Evolutionary conservation across 306 rosid species (phyloP), one percentile per base, ranked within the genome.

Genomic region (Rubus idaeus): DNA sequence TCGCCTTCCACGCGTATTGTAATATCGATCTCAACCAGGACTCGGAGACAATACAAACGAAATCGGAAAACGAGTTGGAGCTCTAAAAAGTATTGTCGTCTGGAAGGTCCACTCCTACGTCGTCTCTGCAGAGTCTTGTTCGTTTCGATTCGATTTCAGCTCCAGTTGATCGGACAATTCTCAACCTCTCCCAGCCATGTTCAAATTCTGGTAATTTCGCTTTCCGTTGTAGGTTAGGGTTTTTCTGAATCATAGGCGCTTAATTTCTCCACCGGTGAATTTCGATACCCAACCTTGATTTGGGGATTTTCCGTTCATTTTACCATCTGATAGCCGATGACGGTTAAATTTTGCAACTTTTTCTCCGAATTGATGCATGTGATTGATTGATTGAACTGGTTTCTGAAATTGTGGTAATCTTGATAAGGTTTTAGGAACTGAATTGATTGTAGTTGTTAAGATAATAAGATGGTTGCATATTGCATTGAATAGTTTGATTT

Each of bases 121-220:
- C 44, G 37, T 65, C 61, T 77, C 62, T 10, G 42, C n/a, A 6
- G 51, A 60, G 16, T 50, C 14, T 3, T 49, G 13, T 65, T 11
- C 39, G 26, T 44, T 75, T 79, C 70, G 8, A 71, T 79, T 57
- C 77, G 35, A 3, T 68, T 68, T 62, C 16, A 4, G 40, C 56
- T 26, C 52, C 62, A 47, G 49, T 63, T 65, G 75, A 65, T 78
- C 82, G 52, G 73, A 60, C 80, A 49, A 73, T 67, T 65, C 50
- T 17, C 68, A 20, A 71, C 79, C 67, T 69, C 81, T 45, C 30
- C 75, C 5, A 61, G 75, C 85, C 46, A 91, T 91, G 97, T 93
- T 93, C 86, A 87, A 88, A 82, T 93, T 93, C 85, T 89, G 98
- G 98, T 93, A 88, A 67, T 58, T 49, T 46, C 16, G n/a, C 70